phyloP scores from a whole-genome alignment of 2,329 filamentous ascomycete genomes.

The Trichoderma koningiopsis region DNA sequence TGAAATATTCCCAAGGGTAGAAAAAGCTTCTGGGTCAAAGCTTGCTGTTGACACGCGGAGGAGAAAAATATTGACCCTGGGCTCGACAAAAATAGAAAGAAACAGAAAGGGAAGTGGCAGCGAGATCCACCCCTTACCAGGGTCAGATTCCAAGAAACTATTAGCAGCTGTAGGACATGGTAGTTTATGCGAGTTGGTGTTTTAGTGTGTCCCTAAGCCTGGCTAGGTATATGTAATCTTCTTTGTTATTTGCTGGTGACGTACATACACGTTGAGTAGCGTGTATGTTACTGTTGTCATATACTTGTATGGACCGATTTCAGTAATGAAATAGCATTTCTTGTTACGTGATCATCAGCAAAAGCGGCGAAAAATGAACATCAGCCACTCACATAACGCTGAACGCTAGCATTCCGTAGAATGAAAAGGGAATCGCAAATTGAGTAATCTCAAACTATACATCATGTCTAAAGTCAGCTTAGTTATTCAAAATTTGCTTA shows the following conservation, averaged over 20 bases:
- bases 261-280: not conserved
- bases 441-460: not conserved
- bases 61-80: not conserved
- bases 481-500: not conserved
- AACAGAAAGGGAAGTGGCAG: not conserved
- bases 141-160: slow-evolving; percentile 4
- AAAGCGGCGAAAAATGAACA: not conserved
- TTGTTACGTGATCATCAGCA: not conserved
- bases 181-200: not conserved
- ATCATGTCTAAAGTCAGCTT: not conserved
- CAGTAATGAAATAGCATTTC: not conserved
- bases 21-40: not conserved
- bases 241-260: not conserved
- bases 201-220: not conserved
- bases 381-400: not conserved
- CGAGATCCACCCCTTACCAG: not conserved
- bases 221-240: not conserved
- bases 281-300: not conserved
- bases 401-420: not conserved
- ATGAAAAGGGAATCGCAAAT: not conserved
- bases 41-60: not conserved
- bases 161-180: not conserved
- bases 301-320: not conserved
- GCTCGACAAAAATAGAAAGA: not conserved
- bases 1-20: not conserved